Conservation (phyloP, 352 stramenopile genomes). For the Globisporangium rhizosaccharum region DNA sequence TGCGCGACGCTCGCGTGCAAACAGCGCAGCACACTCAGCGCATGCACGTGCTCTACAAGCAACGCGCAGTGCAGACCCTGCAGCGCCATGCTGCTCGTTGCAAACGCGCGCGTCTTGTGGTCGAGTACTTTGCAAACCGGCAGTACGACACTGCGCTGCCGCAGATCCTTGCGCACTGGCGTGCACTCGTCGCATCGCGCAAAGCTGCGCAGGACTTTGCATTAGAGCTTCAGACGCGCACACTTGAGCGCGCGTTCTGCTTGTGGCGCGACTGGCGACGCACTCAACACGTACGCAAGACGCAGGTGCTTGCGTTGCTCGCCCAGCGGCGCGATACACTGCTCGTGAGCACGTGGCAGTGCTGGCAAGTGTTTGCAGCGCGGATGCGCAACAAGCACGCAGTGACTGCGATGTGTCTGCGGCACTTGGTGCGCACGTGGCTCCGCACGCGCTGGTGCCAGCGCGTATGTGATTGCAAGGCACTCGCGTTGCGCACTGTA, state of each 20-base stretch:
- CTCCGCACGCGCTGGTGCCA: constrained; percentile 21
- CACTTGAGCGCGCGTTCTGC: neutral
- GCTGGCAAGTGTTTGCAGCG: constrained; percentile 17
- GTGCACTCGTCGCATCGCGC: neutral
- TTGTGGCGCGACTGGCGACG: constrained; percentile 4
- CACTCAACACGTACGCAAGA: constrained; percentile 1
- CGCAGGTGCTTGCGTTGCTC: neutral
- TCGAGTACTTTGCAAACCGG: constrained; percentile 36
- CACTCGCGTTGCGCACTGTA: constrained; percentile 4
- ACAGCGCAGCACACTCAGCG: neutral
- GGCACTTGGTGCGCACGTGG: constrained; percentile 16
- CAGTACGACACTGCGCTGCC: constrained; percentile 20
- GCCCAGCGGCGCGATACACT: neutral
- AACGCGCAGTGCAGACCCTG: constrained; percentile 14
- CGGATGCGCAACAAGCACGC: constrained; percentile 6
- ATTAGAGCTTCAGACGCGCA: neutral
- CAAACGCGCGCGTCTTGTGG: constrained; percentile 27
- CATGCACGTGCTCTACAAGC: constrained; percentile 6
- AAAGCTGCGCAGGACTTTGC: constrained; percentile 4
- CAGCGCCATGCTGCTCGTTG: constrained; percentile 3
- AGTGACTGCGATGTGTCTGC: constrained; percentile 1
- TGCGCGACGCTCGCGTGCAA: neutral
- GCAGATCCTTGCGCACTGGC: constrained; percentile 16
- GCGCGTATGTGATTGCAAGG: constrained; percentile 6
- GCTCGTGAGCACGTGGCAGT: constrained; percentile 4